phyloP scores from a whole-genome alignment of 805 yeast genomes.

The Huiozyma sinensis region DNA sequence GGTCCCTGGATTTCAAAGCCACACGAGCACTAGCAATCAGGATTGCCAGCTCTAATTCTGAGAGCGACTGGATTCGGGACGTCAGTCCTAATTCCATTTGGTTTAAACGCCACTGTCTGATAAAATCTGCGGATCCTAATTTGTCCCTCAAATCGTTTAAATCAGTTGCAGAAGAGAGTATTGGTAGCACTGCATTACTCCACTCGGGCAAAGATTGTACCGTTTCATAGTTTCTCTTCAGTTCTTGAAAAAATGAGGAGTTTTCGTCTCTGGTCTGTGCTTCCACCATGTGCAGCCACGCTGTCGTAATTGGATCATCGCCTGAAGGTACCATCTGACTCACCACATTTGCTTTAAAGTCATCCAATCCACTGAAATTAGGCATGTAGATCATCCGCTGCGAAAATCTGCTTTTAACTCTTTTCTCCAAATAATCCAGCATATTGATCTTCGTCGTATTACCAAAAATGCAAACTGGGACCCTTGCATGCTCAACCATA shows the following conservation, averaged over 20 bases:
- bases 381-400: conserved; percentile 60
- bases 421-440: conserved; percentile 74
- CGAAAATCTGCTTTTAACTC: conserved; percentile 83
- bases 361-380: conserved; percentile 37
- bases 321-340: conserved; percentile 16
- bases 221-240: conserved; percentile 44
- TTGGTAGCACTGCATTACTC: conserved; percentile 33
- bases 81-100: conserved; percentile 19
- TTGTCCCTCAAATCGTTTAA: conserved; percentile 21
- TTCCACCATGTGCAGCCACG: conserved; percentile 38
- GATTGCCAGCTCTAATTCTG: conserved; percentile 62
- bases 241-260: conserved; percentile 28
- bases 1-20: conserved; percentile 44
- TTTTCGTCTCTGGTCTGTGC: conserved; percentile 18
- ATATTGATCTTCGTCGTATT: conserved; percentile 63
- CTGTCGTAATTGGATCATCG: neutral
- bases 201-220: conserved; percentile 46
- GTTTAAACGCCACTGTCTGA: conserved; percentile 23
- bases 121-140: conserved; percentile 6
- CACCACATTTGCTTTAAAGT: conserved; percentile 40
- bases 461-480: conserved; percentile 77
- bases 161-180: conserved; percentile 28
- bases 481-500: conserved; percentile 56
- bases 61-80: conserved; percentile 32
- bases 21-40: conserved; percentile 70